A percentile compares a stretch with the other conserved stretches of the same genome.
These are phyloP conservation scores for Mortierella sp. DNA, from an alignment of 371 early-diverging fungal species.

Conservation along the genomic window DNA sequence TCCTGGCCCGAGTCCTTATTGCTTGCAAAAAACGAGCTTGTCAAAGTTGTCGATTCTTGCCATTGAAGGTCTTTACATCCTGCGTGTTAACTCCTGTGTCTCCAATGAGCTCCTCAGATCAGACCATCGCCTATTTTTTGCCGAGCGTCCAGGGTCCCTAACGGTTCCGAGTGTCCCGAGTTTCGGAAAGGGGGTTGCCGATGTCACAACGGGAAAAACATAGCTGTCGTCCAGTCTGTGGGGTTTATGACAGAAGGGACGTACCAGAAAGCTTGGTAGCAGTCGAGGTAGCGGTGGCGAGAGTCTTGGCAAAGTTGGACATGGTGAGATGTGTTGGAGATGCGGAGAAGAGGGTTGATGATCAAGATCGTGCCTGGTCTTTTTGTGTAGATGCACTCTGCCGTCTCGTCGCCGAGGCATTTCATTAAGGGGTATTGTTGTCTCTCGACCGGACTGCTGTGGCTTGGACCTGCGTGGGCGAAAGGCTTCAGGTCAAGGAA, in stretches of 20 bases:
- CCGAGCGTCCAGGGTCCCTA: background rate
- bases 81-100: background rate
- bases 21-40: background rate
- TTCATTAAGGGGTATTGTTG: background rate
- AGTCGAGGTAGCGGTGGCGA: constrained; percentile 41
- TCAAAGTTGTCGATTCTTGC: background rate
- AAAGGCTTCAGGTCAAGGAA: no score
- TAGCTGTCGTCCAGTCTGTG: constrained; percentile 1
- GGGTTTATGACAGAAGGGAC: constrained; percentile 13
- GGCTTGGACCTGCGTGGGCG: no score
- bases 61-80: background rate
- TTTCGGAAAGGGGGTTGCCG: background rate
- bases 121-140: background rate
- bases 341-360: constrained; percentile 20
- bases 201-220: background rate
- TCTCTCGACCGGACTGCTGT: no score
- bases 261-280: constrained; percentile 54
- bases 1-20: background rate
- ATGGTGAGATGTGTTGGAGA: constrained; percentile 34
- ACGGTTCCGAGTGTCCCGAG: constrained; percentile 6
- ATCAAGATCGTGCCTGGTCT: constrained; percentile 20
- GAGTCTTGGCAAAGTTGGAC: constrained; percentile 53
- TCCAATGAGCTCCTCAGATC: background rate
- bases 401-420: background rate
- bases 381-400: background rate